Conservation (phyloP, 2,329 filamentous ascomycete species). For the Penicillium sp. region DNA sequence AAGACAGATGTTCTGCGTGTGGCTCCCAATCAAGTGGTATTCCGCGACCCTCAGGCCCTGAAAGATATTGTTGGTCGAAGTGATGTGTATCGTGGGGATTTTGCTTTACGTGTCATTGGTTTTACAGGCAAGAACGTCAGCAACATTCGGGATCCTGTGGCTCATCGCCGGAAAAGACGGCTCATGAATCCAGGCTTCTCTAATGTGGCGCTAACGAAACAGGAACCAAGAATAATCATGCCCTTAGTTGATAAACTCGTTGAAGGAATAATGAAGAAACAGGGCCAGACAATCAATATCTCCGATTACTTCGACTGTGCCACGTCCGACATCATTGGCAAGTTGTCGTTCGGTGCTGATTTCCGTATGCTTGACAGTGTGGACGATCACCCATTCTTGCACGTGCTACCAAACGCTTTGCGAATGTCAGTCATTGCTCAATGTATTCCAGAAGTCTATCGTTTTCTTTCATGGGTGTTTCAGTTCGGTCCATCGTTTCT, state of each 20-base stretch:
- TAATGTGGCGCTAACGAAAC: neutral
- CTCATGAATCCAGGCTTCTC: constrained; percentile 9
- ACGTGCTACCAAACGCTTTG: constrained; percentile 9
- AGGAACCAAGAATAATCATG: constrained; percentile 1
- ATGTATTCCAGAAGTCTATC: constrained; percentile 8
- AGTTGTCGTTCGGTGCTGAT: constrained; percentile 9
- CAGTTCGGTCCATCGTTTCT: constrained; percentile 6
- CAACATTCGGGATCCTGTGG: neutral
- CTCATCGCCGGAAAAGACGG: constrained; percentile 2
- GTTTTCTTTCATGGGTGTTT: constrained; percentile 1
- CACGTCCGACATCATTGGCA: constrained; percentile 10
- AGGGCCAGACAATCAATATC: neutral
- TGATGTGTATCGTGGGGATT: constrained; percentile 6
- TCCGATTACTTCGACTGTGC: constrained; percentile 9
- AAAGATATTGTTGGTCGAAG: neutral
- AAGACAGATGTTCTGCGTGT: neutral
- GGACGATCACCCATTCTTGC: constrained; percentile 11
- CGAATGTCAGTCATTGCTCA: constrained; percentile 7
- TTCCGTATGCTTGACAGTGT: constrained; percentile 8
- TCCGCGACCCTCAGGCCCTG: neutral
- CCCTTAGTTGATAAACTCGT: neutral
- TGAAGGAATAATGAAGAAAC: too few relatives aligned
- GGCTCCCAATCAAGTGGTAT: neutral
- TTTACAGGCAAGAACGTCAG: neutral
- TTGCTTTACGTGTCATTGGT: constrained; percentile 5